Evolutionary conservation across 208 protist genomes (phyloP), one percentile per base, ranked within the genome.

Genomic region (Trypanosoma boissoni): DNA sequence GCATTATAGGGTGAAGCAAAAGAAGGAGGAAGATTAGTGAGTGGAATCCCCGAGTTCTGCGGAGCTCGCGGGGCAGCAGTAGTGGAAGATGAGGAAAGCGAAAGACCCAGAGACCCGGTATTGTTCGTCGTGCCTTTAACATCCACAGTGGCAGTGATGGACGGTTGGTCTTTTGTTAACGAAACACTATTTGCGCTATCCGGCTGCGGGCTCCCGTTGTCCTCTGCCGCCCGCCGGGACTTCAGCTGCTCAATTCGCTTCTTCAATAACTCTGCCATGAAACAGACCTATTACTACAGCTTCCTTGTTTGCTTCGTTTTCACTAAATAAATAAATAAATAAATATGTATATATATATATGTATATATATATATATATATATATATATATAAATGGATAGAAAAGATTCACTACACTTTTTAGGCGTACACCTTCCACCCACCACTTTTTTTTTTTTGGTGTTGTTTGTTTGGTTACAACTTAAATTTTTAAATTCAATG

Each of bases 1-100:
- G 76, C 76, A 0, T 24, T 58, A 16, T 69, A 56, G 3, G 82
- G 78, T 18, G 82, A 85, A 1, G 63, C 45, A 58, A 89, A 89
- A 7, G 68, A 49, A 12, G 82, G 82, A 10, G 78, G 82, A 36
- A 53, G 39, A 68, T 72, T 66, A 55, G 52, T 41, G n/a, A 71
- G 21, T 14, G 57, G 49, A 29, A 12, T 6, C 34, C 8, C 8
- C 12, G 34, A 6, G 34, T 6, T 12, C 6, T 39, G 34, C 8
- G 8, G 34, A 39, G 34, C 6, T 6, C 8, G 34, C 8, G 8
- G 8, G 34, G 34, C 6, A 39, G 8, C 34, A 39, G 12, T 16
- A 39, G 34, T 39, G 34, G 34, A 6, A 39, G 34, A 39, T 16
- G 34, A 16, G 34, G 34, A 39, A 12, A 16, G 34, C 34, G 34